A percentile compares a stretch with the other conserved stretches of the same genome.
phyloP scores from a whole-genome alignment of 73 alveolate genomes.

The Loxodes magnus region DNA sequence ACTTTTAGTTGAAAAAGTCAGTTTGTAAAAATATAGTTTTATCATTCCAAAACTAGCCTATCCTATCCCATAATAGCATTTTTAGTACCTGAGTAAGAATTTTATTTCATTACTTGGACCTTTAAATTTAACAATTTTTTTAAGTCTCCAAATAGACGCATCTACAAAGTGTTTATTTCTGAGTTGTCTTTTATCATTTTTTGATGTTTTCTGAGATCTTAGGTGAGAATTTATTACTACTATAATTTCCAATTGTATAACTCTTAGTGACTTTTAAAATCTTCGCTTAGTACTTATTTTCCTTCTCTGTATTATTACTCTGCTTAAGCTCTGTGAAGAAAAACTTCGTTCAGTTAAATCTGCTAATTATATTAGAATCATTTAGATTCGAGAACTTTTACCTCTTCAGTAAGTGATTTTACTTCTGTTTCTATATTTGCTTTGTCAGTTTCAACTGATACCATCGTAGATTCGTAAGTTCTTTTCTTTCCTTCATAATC shows the following conservation, averaged over 20 bases:
- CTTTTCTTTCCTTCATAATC: constrained; percentile 61
- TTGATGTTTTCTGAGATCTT: constrained; percentile 68
- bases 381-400: constrained; percentile 60
- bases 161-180: constrained; percentile 67
- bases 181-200: constrained; percentile 62
- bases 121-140: constrained; percentile 45
- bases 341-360: constrained; percentile 58
- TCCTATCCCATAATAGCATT: constrained; percentile 28
- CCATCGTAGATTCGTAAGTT: constrained; percentile 55
- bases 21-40: no score
- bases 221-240: constrained; percentile 56
- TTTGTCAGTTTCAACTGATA: constrained; percentile 56
- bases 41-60: constrained; percentile 30
- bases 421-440: constrained; percentile 53
- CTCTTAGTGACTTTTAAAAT: constrained; percentile 61
- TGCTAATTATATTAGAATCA: no score
- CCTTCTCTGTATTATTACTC: constrained; percentile 63
- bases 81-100: constrained; percentile 23
- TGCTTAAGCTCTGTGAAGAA: constrained; percentile 54
- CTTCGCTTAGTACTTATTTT: constrained; percentile 58
- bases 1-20: no score
- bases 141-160: constrained; percentile 59
- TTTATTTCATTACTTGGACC: constrained; percentile 18
- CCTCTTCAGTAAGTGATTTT: constrained; percentile 44
- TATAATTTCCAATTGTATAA: constrained; percentile 61